phyloP scores from a whole-genome alignment of 1,139 yeast species.

The Ogataea hybrid region DNA sequence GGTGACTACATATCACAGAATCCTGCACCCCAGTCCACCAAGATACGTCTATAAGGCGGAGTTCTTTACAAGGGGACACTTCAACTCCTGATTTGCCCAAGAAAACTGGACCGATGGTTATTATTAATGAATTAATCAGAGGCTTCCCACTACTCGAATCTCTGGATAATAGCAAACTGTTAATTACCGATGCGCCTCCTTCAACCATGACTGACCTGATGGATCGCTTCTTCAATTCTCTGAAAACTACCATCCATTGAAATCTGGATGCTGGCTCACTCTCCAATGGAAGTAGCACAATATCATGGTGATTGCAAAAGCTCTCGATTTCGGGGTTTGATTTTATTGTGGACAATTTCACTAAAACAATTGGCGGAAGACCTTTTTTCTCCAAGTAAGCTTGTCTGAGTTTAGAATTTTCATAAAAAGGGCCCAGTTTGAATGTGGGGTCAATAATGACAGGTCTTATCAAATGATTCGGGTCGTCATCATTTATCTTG shows the following conservation, averaged over 20 bases:
- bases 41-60: conserved; percentile 42
- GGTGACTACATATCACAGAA: conserved; percentile 52
- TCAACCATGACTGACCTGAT: conserved; percentile 81
- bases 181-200: conserved; percentile 86
- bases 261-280: conserved; percentile 30
- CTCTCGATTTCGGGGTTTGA: conserved; percentile 1
- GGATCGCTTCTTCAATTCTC: conserved; percentile 38
- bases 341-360: conserved; percentile 31
- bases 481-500: conserved; percentile 3
- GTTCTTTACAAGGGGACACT: conserved; percentile 54
- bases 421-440: conserved; percentile 45
- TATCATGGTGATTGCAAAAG: conserved; percentile 14
- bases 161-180: conserved; percentile 46
- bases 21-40: conserved; percentile 86
- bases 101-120: conserved; percentile 83
- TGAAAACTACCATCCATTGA: conserved; percentile 54
- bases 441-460: conserved; percentile 74
- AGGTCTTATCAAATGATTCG: conserved; percentile 45
- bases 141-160: conserved; percentile 13
- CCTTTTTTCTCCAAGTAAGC: conserved; percentile 46
- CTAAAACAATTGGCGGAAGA: conserved; percentile 60
- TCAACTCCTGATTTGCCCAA: conserved; percentile 73
- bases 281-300: conserved; percentile 16
- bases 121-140: conserved; percentile 59
- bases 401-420: conserved; percentile 47